Percentiles rank a stretch among this genome's conserved stretches.
Evolutionary conservation across 2,329 filamentous ascomycete species (phyloP).

Genomic region (Septoria linicola): DNA sequence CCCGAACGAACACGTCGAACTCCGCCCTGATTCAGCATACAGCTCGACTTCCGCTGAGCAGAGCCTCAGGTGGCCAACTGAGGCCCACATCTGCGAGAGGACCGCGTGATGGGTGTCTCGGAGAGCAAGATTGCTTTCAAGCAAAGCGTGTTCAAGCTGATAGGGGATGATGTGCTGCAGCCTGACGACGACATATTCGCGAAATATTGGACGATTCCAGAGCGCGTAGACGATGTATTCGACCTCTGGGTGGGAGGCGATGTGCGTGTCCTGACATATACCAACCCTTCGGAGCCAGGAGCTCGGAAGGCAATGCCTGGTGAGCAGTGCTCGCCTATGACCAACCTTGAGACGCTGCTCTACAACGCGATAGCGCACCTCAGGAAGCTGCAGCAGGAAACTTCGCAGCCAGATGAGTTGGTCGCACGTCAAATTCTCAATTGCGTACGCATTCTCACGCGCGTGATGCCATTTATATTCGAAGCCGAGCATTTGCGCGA

Average conservation of each 20-base stretch:
- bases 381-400: conserved; percentile 25
- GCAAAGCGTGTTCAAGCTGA: conserved; percentile 93
- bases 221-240: conserved; percentile 94
- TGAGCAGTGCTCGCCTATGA: conserved; percentile 28
- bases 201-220: conserved; percentile 84
- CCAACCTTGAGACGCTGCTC: conserved; percentile 38
- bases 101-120: conserved; percentile 78
- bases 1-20: no score
- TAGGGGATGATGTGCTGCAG: conserved; percentile 84
- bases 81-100: no score
- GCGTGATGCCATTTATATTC: conserved; percentile 86
- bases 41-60: no score
- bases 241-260: conserved; percentile 80
- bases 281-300: conserved; percentile 35
- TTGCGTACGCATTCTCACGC: conserved; percentile 86
- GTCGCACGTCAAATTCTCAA: conserved; percentile 88
- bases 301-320: conserved; percentile 3
- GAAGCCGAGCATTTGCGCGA: conserved; percentile 76
- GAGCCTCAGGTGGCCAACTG: no score
- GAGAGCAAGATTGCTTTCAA: conserved; percentile 99
- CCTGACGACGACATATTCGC: conserved; percentile 91
- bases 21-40: no score
- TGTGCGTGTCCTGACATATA: conserved; percentile 34
- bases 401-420: conserved; percentile 52
- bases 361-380: conserved; percentile 34